phyloP scores from a whole-genome alignment of 169 alveolate genomes.

The Neospora caninum region DNA sequence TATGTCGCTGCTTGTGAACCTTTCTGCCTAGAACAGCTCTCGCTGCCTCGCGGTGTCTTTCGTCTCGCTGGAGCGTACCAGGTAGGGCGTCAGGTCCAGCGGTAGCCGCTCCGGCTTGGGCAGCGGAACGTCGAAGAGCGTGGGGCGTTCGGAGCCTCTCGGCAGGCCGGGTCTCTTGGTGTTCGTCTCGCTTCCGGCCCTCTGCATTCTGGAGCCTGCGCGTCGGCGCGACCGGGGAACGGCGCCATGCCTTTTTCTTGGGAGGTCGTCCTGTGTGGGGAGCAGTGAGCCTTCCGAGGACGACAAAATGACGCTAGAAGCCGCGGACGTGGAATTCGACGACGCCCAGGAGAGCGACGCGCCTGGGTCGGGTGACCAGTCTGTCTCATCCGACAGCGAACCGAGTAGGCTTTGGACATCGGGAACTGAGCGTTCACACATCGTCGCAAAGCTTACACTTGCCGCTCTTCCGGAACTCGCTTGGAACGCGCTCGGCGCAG shows the following conservation, averaged over 20 bases:
- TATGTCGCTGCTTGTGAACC: too few species aligned
- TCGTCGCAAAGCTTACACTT: too few species aligned
- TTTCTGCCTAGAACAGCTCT: too few species aligned
- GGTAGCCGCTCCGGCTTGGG: constrained; percentile 8
- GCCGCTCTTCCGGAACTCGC: too few species aligned
- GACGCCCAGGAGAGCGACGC: constrained; percentile 32
- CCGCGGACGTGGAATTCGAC: constrained; percentile 36
- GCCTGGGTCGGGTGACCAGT: neutral
- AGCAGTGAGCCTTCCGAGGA: neutral
- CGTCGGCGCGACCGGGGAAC: neutral
- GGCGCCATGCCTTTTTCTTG: neutral
- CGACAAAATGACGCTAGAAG: neutral
- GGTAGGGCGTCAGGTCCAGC: constrained; percentile 2
- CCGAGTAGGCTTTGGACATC: neutral
- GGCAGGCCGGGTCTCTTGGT: neutral
- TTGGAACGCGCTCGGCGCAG: too few species aligned
- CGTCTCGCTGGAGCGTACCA: neutral
- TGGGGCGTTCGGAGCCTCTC: neutral
- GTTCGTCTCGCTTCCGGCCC: neutral
- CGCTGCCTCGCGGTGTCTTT: too few species aligned
- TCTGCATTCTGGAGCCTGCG: neutral
- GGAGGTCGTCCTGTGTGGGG: neutral
- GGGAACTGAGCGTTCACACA: too few species aligned
- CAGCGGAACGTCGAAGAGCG: neutral
- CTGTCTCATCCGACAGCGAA: neutral